Percentiles rank a stretch among this genome's conserved stretches.
These are phyloP conservation scores for Nymphaea colorata DNA, from an alignment of 164 flowering plant species.

Conservation along the genomic window DNA sequence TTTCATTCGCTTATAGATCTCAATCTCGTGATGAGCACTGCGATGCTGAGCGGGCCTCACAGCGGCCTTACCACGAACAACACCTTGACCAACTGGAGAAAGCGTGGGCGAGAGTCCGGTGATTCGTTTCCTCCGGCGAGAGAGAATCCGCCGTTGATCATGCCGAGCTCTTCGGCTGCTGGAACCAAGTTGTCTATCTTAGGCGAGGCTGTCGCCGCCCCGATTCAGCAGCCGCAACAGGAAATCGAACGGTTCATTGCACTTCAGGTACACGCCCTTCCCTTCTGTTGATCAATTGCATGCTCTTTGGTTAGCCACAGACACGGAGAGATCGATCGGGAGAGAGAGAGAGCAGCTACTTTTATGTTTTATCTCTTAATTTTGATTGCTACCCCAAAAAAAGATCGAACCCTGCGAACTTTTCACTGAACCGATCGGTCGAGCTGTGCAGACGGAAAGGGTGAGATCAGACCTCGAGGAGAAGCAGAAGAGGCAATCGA, in stretches of 20 bases:
- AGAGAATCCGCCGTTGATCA: slow-evolving; percentile 4
- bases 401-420: no score
- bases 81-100: slow-evolving; percentile 10
- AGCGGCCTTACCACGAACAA: slow-evolving; percentile 37
- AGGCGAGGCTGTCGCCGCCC: slow-evolving; percentile 48
- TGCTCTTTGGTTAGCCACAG: not conserved
- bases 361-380: not conserved
- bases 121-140: not conserved
- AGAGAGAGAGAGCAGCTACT: not conserved
- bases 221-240: slow-evolving; percentile 49
- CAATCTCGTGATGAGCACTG: slow-evolving; percentile 11
- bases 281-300: not conserved
- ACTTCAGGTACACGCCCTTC: slow-evolving; percentile 36
- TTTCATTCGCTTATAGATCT: not conserved
- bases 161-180: not conserved
- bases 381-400: not conserved
- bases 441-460: slow-evolving; percentile 39
- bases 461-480: slow-evolving; percentile 46
- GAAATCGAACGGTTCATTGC: slow-evolving; percentile 53
- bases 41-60: slow-evolving; percentile 18
- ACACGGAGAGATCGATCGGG: not conserved
- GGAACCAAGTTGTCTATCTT: slow-evolving; percentile 26
- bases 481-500: slow-evolving; percentile 28
- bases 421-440: no score
- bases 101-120: slow-evolving; percentile 12